Evolutionary conservation across 345 rosid species (phyloP).

Genomic region (Salix brachista): DNA sequence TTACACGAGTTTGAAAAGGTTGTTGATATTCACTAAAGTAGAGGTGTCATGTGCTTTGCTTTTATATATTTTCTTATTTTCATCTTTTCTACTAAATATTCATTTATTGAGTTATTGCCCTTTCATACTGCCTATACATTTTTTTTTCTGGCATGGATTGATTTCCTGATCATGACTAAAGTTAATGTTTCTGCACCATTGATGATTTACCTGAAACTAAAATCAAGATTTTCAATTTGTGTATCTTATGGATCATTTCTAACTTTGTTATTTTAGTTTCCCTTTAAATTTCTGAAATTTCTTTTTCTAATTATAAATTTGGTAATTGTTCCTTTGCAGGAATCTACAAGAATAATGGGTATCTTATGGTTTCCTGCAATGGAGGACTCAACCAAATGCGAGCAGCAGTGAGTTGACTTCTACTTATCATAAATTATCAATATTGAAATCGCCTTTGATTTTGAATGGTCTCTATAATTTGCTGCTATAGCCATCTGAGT

Average conservation of each 20-base stretch:
- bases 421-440: conserved; percentile 5
- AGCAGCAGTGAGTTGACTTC: conserved; percentile 69
- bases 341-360: conserved; percentile 78
- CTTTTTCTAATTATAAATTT: background rate
- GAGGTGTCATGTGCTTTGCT: background rate
- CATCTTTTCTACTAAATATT: background rate
- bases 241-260: background rate
- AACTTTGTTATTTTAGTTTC: background rate
- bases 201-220: background rate
- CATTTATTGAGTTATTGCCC: background rate
- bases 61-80: background rate
- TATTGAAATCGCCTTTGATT: background rate
- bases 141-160: background rate
- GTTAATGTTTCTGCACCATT: background rate
- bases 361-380: conserved; percentile 90
- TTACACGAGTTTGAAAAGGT: background rate
- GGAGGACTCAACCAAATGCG: conserved; percentile 99
- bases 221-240: background rate
- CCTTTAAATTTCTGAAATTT: conserved; percentile 1
- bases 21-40: background rate
- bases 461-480: background rate
- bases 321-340: conserved; percentile 42
- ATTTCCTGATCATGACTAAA: background rate
- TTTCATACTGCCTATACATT: background rate
- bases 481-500: background rate